Percentiles rank a stretch among this genome's conserved stretches.
phyloP scores from a whole-genome alignment of 1,139 yeast species.

The Suhomyces panamericanus region DNA sequence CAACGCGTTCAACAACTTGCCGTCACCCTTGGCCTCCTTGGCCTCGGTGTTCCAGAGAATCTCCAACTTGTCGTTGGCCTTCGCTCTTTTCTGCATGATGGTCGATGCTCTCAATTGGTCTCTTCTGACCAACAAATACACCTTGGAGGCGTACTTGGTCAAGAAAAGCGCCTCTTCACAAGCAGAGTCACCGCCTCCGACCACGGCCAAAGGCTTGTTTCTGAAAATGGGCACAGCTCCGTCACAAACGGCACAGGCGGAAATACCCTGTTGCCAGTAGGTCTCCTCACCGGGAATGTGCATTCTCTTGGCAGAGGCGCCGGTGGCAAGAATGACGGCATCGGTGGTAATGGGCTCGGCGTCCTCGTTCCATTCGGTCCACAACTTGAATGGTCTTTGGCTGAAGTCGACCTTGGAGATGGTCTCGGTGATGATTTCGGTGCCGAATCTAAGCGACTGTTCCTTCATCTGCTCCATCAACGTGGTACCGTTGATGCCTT shows the following conservation, averaged over 20 bases:
- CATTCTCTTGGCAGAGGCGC: slow-evolving; percentile 96
- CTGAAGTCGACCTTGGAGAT: slow-evolving; percentile 87
- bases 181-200: slow-evolving; percentile 99
- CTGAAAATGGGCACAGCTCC: slow-evolving; percentile 99
- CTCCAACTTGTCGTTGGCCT: slow-evolving; percentile 83
- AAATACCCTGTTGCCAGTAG: slow-evolving; percentile 98
- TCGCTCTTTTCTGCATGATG: slow-evolving; percentile 93
- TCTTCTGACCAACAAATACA: slow-evolving; percentile 87
- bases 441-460: slow-evolving; percentile 85
- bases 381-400: slow-evolving; percentile 86
- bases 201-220: slow-evolving; percentile 93
- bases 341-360: slow-evolving; percentile 88
- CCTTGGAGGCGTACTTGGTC: slow-evolving; percentile 97
- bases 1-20: slow-evolving; percentile 65
- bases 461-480: slow-evolving; percentile 93
- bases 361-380: slow-evolving; percentile 95
- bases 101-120: slow-evolving; percentile 92
- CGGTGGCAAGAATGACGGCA: slow-evolving; percentile 90
- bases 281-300: slow-evolving; percentile 92
- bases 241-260: slow-evolving; percentile 99
- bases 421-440: slow-evolving; percentile 92
- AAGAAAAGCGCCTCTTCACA: slow-evolving; percentile 97
- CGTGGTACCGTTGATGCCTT: slow-evolving; percentile 83
- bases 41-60: slow-evolving; percentile 85
- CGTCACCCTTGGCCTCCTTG: slow-evolving; percentile 89